Evolutionary conservation across 805 yeast genomes (phyloP).

Genomic region (Kazachstania africana): DNA sequence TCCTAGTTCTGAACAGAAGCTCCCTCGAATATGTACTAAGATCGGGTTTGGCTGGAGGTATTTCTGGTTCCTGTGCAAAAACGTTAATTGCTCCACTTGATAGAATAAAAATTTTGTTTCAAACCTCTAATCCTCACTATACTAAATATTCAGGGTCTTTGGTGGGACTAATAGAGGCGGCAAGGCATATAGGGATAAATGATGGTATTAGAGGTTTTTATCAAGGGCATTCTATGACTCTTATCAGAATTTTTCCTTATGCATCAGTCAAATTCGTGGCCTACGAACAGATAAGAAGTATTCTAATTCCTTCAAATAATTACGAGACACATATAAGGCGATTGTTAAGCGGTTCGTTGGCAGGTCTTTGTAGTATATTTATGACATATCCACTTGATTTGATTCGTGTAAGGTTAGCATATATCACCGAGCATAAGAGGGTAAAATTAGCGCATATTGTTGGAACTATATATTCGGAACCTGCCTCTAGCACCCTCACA

Average conservation of each 20-base stretch:
- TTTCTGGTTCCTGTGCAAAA: conserved; percentile 94
- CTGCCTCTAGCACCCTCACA: conserved; percentile 23
- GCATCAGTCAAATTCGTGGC: conserved; percentile 96
- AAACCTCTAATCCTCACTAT: conserved; percentile 88
- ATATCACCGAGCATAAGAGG: conserved; percentile 45
- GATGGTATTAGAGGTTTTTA: conserved; percentile 77
- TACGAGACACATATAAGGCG: conserved; percentile 77
- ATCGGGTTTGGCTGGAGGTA: conserved; percentile 88
- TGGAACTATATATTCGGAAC: conserved; percentile 21
- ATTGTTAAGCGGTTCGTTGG: conserved; percentile 76
- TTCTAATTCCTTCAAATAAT: conserved; percentile 61
- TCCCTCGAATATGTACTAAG: conserved; percentile 68
- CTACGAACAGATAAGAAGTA: conserved; percentile 79
- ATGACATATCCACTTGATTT: conserved; percentile 88
- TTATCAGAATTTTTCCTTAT: conserved; percentile 85
- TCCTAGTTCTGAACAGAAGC: conserved; percentile 40
- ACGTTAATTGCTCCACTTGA: conserved; percentile 92
- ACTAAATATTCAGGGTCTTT: conserved; percentile 69
- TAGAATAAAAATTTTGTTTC: conserved; percentile 88
- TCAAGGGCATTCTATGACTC: conserved; percentile 93
- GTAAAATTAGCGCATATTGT: conserved; percentile 19
- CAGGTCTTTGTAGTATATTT: conserved; percentile 80
- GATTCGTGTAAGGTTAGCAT: conserved; percentile 84
- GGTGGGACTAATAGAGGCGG: conserved; percentile 65
- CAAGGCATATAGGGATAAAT: conserved; percentile 44